A percentile compares a stretch with the other conserved stretches of the same genome.
Conservation (phyloP, 2,329 filamentous ascomycete species). For the Aspergillus jensenii region DNA sequence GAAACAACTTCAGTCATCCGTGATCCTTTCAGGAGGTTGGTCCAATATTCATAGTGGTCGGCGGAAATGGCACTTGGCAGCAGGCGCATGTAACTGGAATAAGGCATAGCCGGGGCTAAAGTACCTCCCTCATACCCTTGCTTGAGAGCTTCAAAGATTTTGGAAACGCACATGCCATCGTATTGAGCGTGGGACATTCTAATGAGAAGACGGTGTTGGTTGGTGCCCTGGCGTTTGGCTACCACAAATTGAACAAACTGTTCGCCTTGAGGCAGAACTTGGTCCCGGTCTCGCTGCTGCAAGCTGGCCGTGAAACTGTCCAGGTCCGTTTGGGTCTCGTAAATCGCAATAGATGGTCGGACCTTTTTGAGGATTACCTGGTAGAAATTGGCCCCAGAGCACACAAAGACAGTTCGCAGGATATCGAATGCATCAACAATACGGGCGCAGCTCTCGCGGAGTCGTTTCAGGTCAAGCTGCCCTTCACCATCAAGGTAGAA, state of each 20-base stretch:
- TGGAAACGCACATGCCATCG: slow-evolving; percentile 65
- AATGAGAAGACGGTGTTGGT: slow-evolving; percentile 53
- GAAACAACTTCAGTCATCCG: slow-evolving; percentile 47
- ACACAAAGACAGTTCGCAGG: slow-evolving; percentile 64
- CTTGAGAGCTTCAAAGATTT: slow-evolving; percentile 62
- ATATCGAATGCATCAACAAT: slow-evolving; percentile 64
- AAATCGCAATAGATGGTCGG: slow-evolving; percentile 51
- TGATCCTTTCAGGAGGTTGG: slow-evolving; percentile 57
- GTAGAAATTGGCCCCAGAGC: slow-evolving; percentile 51
- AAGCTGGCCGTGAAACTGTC: slow-evolving; percentile 55
- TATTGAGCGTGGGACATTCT: slow-evolving; percentile 69
- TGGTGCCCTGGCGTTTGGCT: slow-evolving; percentile 42
- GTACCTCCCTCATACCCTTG: slow-evolving; percentile 50
- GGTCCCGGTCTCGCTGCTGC: slow-evolving; percentile 57
- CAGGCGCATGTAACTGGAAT: slow-evolving; percentile 48
- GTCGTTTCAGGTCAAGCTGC: slow-evolving; percentile 49
- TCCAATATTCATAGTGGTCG: slow-evolving; percentile 61
- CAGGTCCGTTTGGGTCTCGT: slow-evolving; percentile 53
- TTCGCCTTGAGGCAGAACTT: slow-evolving; percentile 58
- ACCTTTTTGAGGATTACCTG: slow-evolving; percentile 61
- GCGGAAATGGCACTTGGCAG: slow-evolving; percentile 41
- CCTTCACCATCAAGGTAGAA: slow-evolving; percentile 58
- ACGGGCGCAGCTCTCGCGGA: slow-evolving; percentile 43
- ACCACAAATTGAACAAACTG: slow-evolving; percentile 62
- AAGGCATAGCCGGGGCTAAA: slow-evolving; percentile 42